Base-by-base conservation (phyloP, 257 asterid genomes). In the Ocimum tenuiflorum region DNA sequence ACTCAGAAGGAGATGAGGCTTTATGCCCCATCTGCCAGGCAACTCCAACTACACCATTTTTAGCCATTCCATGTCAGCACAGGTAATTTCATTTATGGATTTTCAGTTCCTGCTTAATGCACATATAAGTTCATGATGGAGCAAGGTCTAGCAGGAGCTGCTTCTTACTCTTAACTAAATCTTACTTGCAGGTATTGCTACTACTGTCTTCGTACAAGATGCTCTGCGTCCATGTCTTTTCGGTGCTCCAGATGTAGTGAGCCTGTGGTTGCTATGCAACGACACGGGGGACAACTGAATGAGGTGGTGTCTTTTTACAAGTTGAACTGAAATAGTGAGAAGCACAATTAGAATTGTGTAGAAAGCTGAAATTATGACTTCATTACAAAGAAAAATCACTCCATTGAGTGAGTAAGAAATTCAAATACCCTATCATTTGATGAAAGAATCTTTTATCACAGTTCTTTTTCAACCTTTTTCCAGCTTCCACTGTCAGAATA, bases 51-150 rank as follows among this genome's bases (percentile, higher is more conserved):
- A 85, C 86, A 79, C 96, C 97, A 45, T 89, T 87, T 76, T 73
- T 84, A 68, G 99, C 96, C 58, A 76, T 89, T 60, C 99, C 99
- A 22, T 92, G 97, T 74, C 96, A 88, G 69, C 99, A 92, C 81
- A 86, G 97, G 97, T 89, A 80, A 43, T 46, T 47, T 17, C 29
- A 15, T 35, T 41, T 54, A 12, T 6, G 13, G 2, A 11, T 57
- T 47, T 61, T 70, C 9, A 20, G 20, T 18, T 51, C 42, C 8
- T 48, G 5, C 47, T 24, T 31, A 33, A 57, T 17, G 65, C 55
- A 63, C 50, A 33, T 50, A 39, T n/a, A 27, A 14, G 35, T 22
- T 4, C 39, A 3, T 7, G 29, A 7, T 47, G 17, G 45, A 24
- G 62, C 14, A 23, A 51, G 12, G 27, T n/a, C 23, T 23, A n/a